Base-by-base conservation (phyloP, 306 rosid species). In the Cicer bijugum region DNA sequence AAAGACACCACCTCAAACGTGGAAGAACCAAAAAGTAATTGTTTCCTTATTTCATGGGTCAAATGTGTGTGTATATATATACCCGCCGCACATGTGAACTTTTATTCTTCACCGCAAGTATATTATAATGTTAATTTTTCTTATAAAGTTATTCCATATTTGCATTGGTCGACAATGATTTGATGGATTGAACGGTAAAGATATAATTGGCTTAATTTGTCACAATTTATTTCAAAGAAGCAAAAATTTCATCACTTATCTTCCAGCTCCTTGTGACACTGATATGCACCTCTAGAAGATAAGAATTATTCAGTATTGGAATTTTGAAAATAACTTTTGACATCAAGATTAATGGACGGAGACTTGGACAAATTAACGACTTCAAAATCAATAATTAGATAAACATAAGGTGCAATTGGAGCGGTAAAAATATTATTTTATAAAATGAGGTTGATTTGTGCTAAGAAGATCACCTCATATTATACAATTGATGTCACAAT, bases 271-370 rank as follows among this genome's bases (percentile, higher is more conserved):
- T 4, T 65, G 7, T 11, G 69, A 72, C 35, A 40, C 12, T 19
- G 23, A 46, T 12, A 72, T 20, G 66, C 76, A 58, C 65, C 7
- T 80, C 80, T 45, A 71, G 78, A 80, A 68, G 72, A 57, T 80
- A 80, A 38, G 79, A 80, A 69, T 48, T 63, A 67, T 48, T 74
- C 74, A 6, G 51, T 16, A 1, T 44, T 56, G 48, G 16, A 56
- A 55, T 6, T 38, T 68, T 42, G 61, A 68, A 35, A 59, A 80
- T 9, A 48, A 40, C 15, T 38, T 67, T 74, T 67, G 75, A 10
- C 57, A 20, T 65, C 55, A 65, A 43, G 9, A 68, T 0, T 40
- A 15, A 4, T 73, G 10, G 75, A 55, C 37, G 4, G n/a, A 2
- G 69, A 58, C 66, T 40, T 0, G 15, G 67, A 33, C 37, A 28